phyloP scores from a whole-genome alignment of 148 eudicot species.

The Vaccinium corymbosum region DNA sequence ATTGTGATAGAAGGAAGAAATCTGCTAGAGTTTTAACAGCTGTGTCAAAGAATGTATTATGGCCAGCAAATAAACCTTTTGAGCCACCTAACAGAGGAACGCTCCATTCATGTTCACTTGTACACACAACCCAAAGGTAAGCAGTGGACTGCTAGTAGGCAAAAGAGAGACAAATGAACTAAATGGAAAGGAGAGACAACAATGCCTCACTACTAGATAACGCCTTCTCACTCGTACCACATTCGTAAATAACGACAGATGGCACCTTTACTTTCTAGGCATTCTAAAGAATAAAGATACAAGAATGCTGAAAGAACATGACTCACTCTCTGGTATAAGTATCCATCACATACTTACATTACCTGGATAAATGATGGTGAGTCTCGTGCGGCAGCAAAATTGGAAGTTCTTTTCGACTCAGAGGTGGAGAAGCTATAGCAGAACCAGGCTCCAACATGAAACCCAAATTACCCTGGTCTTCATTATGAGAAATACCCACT shows the following conservation, averaged over 20 bases:
- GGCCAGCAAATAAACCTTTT: not conserved
- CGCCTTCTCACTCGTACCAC: not conserved
- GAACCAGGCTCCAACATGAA: constrained; percentile 77
- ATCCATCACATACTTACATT: not conserved
- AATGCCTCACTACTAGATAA: not conserved
- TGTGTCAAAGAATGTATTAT: not conserved
- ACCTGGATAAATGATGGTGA: constrained; percentile 55
- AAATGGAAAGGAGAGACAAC: not conserved
- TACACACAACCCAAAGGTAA: not conserved
- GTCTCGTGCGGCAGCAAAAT: constrained; percentile 36
- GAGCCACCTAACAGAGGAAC: not conserved
- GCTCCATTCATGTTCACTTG: not conserved
- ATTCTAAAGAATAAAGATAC: not conserved
- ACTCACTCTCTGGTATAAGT: not conserved
- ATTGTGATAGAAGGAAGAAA: not conserved
- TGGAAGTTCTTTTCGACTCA: constrained; percentile 33
- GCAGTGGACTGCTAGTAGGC: not conserved
- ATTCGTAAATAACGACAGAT: not conserved
- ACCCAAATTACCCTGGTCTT: constrained; percentile 59
- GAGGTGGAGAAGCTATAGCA: constrained; percentile 37
- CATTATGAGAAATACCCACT: constrained; percentile 64
- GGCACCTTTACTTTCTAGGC: not conserved
- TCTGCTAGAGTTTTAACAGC: not conserved
- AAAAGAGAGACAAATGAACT: not conserved
- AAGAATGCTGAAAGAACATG: not conserved